Evolutionary conservation across 2,329 filamentous ascomycete genomes (phyloP).

Genomic region (Ophiocordyceps camponoti-saundersi): DNA sequence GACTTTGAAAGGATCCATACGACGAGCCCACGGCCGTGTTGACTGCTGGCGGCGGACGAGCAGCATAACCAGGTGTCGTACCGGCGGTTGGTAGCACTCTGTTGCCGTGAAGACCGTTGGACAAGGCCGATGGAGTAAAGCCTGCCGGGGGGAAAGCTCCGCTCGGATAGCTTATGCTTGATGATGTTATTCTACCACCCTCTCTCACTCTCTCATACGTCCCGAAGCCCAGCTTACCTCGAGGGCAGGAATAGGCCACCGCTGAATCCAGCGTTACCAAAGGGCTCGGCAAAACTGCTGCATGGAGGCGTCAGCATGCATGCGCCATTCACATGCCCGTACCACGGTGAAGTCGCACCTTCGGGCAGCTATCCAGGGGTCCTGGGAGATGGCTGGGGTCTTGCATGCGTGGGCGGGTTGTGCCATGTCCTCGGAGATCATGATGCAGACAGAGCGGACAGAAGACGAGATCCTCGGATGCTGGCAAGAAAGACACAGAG

Average conservation of each 20-base stretch:
- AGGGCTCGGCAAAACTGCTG: constrained; percentile 15
- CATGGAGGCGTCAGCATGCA: constrained; percentile 3
- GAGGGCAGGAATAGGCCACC: constrained; percentile 17
- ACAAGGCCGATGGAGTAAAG: constrained; percentile 2
- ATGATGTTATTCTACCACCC: constrained; percentile 14
- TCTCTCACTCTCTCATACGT: neutral
- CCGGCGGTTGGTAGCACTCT: constrained; percentile 23
- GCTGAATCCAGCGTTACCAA: constrained; percentile 17
- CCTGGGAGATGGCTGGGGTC: constrained; percentile 25
- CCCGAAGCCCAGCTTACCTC: constrained; percentile 16
- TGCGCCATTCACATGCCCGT: neutral
- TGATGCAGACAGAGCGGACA: constrained; percentile 6
- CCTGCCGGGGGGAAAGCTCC: constrained; percentile 13
- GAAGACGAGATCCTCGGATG: neutral
- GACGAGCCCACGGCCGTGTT: constrained; percentile 13
- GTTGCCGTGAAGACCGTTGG: constrained; percentile 17
- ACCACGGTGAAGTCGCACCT: constrained; percentile 24
- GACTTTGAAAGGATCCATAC: constrained; percentile 22
- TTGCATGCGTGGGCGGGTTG: constrained; percentile 31
- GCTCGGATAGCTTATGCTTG: constrained; percentile 26
- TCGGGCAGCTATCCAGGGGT: constrained; percentile 32
- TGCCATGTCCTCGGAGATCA: constrained; percentile 24
- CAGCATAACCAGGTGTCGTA: constrained; percentile 21
- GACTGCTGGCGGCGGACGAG: constrained; percentile 22
- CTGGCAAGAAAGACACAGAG: neutral